These are phyloP conservation scores for Xerocomus amazonicus DNA, from an alignment of 1,284 basidiomycete species.

Conservation along the genomic window DNA sequence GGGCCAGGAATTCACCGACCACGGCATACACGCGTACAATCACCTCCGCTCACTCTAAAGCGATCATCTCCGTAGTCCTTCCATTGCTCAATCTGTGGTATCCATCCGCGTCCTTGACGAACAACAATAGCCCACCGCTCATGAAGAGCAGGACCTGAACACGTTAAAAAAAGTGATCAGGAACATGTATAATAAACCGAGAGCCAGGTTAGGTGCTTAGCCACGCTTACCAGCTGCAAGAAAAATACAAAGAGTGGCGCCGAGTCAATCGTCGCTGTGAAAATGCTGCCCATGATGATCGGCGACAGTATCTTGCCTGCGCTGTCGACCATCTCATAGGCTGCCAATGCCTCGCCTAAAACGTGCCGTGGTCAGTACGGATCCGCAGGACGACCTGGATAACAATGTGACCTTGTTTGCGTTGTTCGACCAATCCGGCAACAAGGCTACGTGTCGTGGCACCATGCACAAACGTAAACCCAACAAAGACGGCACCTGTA, in stretches of 20 bases:
- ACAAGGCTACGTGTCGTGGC: constrained; percentile 32
- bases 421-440: constrained; percentile 31
- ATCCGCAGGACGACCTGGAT: too few species aligned
- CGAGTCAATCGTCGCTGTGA: constrained; percentile 17
- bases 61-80: too few species aligned
- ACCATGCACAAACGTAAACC: constrained; percentile 14
- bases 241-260: constrained; percentile 20
- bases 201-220: too few species aligned
- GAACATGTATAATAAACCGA: too few species aligned
- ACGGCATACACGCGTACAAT: too few species aligned
- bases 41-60: too few species aligned
- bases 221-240: constrained; percentile 16
- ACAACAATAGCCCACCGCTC: constrained; percentile 6
- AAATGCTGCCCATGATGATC: constrained; percentile 25
- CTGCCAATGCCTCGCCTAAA: constrained; percentile 34
- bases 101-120: constrained; percentile 15
- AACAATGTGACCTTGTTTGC: constrained; percentile 29
- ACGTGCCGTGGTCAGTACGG: neutral
- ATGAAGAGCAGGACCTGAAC: constrained; percentile 5
- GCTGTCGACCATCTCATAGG: constrained; percentile 29
- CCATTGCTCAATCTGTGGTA: neutral
- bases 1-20: too few species aligned
- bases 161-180: neutral
- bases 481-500: constrained; percentile 19
- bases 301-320: constrained; percentile 27